Evolutionary conservation across 1,284 basidiomycete genomes (phyloP).

Genomic region (Grifola frondosa): DNA sequence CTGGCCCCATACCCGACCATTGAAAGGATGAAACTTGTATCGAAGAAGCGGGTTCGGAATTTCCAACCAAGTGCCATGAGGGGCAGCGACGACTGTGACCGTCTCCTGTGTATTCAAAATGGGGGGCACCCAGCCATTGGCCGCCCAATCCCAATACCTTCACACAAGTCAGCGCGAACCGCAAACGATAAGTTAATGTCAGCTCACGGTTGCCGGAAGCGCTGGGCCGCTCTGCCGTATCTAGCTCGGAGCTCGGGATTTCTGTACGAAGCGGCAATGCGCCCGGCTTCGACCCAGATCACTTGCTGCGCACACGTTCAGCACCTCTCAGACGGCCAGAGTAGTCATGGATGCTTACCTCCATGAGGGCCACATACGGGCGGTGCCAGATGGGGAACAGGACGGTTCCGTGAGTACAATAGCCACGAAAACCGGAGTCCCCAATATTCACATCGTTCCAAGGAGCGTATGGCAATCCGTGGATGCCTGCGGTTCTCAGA

Average conservation of each 20-base stretch:
- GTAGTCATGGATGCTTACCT: slow-evolving; percentile 34
- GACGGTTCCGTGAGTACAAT: slow-evolving; percentile 49
- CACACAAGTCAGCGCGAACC: slow-evolving; percentile 41
- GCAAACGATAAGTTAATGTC: too few species aligned
- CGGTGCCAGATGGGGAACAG: slow-evolving; percentile 56
- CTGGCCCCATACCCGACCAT: too few species aligned
- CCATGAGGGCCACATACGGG: slow-evolving; percentile 48
- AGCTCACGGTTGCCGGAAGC: too few species aligned
- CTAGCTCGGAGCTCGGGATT: slow-evolving; percentile 31
- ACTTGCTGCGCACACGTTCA: slow-evolving; percentile 39
- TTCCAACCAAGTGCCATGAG: slow-evolving; percentile 34
- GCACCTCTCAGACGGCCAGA: background rate
- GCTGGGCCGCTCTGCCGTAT: too few species aligned
- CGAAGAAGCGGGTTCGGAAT: slow-evolving; percentile 43
- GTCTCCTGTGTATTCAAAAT: slow-evolving; percentile 39
- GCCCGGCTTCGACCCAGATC: slow-evolving; percentile 36
- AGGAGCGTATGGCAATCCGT: slow-evolving; percentile 43
- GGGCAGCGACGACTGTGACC: slow-evolving; percentile 40
- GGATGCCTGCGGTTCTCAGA: too few species aligned
- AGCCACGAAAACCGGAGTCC: slow-evolving; percentile 37
- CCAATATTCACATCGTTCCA: slow-evolving; percentile 41
- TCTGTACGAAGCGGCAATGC: slow-evolving; percentile 42
- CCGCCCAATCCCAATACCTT: slow-evolving; percentile 55
- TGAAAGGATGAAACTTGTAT: slow-evolving; percentile 45
- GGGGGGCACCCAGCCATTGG: slow-evolving; percentile 40